phyloP scores from a whole-genome alignment of 2,329 filamentous ascomycete species.

The Cryphonectria nitschkei region DNA sequence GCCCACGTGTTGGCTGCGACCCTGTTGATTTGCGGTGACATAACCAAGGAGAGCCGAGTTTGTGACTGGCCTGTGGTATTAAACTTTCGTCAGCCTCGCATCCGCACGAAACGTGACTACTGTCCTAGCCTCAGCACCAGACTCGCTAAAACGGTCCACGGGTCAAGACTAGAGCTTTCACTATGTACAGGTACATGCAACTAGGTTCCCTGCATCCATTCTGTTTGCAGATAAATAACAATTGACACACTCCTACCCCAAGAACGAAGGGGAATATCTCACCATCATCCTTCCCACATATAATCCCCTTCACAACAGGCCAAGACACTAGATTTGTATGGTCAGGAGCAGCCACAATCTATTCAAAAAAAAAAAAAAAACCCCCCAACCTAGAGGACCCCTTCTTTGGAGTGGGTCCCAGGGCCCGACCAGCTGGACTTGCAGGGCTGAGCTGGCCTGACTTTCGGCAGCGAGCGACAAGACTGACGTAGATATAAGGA shows the following conservation, averaged over 20 bases:
- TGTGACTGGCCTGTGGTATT: background rate
- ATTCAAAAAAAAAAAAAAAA: too few species aligned
- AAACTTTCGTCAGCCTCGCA: background rate
- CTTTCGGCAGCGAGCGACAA: background rate
- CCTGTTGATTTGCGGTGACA: background rate
- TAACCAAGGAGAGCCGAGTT: background rate
- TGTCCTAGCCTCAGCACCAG: background rate
- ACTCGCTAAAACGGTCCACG: background rate
- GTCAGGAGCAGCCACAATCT: background rate
- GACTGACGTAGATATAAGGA: conserved; percentile 9
- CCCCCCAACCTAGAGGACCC: background rate
- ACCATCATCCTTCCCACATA: background rate
- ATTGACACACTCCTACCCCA: background rate
- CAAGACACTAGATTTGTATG: background rate
- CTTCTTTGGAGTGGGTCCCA: background rate
- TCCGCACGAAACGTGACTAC: background rate
- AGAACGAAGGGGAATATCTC: too few species aligned
- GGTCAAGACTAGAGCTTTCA: background rate
- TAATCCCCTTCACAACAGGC: background rate
- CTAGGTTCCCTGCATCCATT: background rate
- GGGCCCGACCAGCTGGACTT: background rate
- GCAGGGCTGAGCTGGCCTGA: conserved; percentile 9
- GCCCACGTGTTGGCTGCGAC: conserved; percentile 9
- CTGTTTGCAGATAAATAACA: conserved; percentile 1
- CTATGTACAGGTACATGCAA: too few species aligned